Evolutionary conservation across 2,329 filamentous ascomycete genomes (phyloP).

Genomic region (Cladophialophora carrionii): DNA sequence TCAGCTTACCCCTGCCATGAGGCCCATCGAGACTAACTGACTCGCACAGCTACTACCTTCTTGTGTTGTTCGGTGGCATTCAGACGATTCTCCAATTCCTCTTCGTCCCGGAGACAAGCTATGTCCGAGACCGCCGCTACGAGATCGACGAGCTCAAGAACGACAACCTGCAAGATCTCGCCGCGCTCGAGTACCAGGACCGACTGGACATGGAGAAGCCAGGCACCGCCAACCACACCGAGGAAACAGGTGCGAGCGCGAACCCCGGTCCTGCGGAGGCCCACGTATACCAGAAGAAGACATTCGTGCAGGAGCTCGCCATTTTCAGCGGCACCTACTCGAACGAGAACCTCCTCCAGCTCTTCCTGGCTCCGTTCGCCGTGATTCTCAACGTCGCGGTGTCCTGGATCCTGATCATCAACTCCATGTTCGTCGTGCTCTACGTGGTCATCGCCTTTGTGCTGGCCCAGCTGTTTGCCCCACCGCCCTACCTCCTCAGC

Average conservation of each 20-base stretch:
- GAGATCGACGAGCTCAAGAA: slow-evolving; percentile 37
- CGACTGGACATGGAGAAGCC: background rate
- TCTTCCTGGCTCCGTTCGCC: slow-evolving; percentile 41
- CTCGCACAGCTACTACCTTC: background rate
- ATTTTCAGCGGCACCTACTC: slow-evolving; percentile 31
- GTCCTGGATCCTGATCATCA: slow-evolving; percentile 40
- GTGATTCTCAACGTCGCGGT: slow-evolving; percentile 41
- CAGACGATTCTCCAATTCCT: slow-evolving; percentile 23
- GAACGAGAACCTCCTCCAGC: slow-evolving; percentile 33
- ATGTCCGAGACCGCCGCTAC: slow-evolving; percentile 37
- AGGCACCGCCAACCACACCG: background rate
- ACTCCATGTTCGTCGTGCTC: slow-evolving; percentile 19
- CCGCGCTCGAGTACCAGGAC: background rate
- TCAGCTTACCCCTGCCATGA: background rate
- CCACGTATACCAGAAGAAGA: slow-evolving; percentile 15
- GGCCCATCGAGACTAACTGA: background rate
- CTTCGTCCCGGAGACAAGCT: slow-evolving; percentile 39
- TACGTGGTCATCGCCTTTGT: slow-evolving; percentile 40
- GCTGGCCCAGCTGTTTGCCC: slow-evolving; percentile 41
- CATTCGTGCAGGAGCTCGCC: slow-evolving; percentile 29
- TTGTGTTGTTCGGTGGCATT: background rate
- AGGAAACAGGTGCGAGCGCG: background rate
- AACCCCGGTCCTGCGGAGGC: background rate
- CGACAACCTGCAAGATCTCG: slow-evolving; percentile 23
- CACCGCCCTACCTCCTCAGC: slow-evolving; percentile 41